Conservation (phyloP, 2,329 filamentous ascomycete species). For the Pyricularia sp. region DNA sequence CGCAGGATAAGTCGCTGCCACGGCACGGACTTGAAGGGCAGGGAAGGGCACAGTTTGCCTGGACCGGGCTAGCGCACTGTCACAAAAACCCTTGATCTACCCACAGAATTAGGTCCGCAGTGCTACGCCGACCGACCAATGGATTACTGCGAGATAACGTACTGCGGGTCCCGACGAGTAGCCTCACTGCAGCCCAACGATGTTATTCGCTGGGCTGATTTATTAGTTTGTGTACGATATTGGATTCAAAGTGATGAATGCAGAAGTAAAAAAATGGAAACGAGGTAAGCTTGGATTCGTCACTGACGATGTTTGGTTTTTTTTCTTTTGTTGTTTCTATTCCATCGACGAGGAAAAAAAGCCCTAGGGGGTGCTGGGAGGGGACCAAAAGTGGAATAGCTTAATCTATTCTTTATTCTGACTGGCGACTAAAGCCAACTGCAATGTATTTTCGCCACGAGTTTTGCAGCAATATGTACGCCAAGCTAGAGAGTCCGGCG, state of each 20-base stretch:
- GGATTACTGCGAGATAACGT: not conserved
- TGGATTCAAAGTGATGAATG: not conserved
- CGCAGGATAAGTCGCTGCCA: not conserved
- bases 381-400: not conserved
- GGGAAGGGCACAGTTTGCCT: not conserved
- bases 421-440: not conserved
- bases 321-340: not conserved
- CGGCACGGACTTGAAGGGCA: not conserved
- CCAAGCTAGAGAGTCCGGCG: not conserved
- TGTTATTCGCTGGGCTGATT: not conserved
- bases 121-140: not conserved
- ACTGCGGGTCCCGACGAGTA: not conserved
- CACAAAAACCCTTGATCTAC: conserved; percentile 1
- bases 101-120: not conserved
- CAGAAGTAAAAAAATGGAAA: not conserved
- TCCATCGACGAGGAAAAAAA: not conserved
- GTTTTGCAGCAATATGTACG: not conserved
- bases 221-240: not conserved
- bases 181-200: not conserved
- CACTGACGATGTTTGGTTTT: not conserved
- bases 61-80: not conserved
- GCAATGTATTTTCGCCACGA: conserved; percentile 3
- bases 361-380: not conserved
- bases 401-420: not conserved
- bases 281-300: not conserved